phyloP scores from a whole-genome alignment of 1,139 yeast genomes.

The Candida freyschussii region DNA sequence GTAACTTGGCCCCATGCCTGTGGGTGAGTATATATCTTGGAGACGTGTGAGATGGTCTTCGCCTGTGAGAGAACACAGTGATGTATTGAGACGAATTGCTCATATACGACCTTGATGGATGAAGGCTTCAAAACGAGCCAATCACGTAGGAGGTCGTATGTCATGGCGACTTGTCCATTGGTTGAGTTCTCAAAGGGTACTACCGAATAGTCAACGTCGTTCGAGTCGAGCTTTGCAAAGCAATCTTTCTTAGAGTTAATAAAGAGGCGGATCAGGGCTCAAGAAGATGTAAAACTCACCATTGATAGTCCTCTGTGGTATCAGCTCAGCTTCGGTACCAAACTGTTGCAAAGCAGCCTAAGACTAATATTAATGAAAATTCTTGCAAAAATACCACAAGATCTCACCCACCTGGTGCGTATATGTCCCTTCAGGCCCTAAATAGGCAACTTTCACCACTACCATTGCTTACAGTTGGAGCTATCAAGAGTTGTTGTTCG shows the following conservation, averaged over 20 bases:
- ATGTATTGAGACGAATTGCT: constrained; percentile 76
- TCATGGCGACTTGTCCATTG: constrained; percentile 86
- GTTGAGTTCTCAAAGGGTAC: constrained; percentile 94
- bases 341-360: constrained; percentile 80
- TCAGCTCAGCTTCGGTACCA: constrained; percentile 31
- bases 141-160: constrained; percentile 76
- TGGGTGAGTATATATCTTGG: constrained; percentile 80
- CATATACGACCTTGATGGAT: constrained; percentile 57
- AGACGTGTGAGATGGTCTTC: constrained; percentile 39
- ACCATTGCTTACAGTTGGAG: too few species aligned
- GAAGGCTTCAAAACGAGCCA: constrained; percentile 37
- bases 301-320: constrained; percentile 27
- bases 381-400: background rate
- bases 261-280: background rate
- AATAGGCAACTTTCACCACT: constrained; percentile 53
- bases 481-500: too few species aligned
- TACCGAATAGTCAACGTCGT: constrained; percentile 61
- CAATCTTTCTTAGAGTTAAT: constrained; percentile 42
- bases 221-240: constrained; percentile 44
- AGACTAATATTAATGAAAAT: background rate
- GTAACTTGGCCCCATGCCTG: constrained; percentile 97
- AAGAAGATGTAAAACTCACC: constrained; percentile 23
- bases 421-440: constrained; percentile 90
- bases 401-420: constrained; percentile 67
- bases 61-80: constrained; percentile 66